A percentile compares a stretch with the other conserved stretches of the same genome.
Conservation (phyloP, 768 basidiomycete species). For the Lactarius deliciosus region DNA sequence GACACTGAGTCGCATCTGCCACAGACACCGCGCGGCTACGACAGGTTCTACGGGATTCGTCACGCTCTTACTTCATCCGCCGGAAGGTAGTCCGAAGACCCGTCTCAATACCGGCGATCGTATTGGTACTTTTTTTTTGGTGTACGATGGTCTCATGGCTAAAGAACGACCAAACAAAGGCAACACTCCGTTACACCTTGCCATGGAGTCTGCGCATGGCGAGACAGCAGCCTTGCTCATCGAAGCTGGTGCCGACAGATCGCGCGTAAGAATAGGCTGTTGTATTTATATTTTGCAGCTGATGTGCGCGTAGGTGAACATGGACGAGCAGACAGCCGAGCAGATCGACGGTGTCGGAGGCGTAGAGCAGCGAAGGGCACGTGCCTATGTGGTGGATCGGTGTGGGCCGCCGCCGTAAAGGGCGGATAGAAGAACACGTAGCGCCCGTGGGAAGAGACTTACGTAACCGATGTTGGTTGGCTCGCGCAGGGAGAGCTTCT, state of each 20-base stretch:
- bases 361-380: slow-evolving; percentile 77
- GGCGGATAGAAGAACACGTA: background rate
- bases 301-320: slow-evolving; percentile 57
- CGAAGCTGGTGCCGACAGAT: slow-evolving; percentile 92
- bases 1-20: slow-evolving; percentile 14
- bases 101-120: slow-evolving; percentile 86
- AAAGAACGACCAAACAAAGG: slow-evolving; percentile 48
- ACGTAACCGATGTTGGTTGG: slow-evolving; percentile 17
- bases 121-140: slow-evolving; percentile 48
- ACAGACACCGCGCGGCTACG: slow-evolving; percentile 92
- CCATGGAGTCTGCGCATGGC: slow-evolving; percentile 95
- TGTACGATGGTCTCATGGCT: slow-evolving; percentile 26
- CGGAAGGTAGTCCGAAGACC: slow-evolving; percentile 70
- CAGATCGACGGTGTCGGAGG: slow-evolving; percentile 89
- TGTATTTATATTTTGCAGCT: slow-evolving; percentile 16
- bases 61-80: slow-evolving; percentile 78
- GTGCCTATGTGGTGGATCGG: slow-evolving; percentile 68
- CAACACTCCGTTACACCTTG: slow-evolving; percentile 94
- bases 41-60: slow-evolving; percentile 93
- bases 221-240: slow-evolving; percentile 88
- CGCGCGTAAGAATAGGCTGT: slow-evolving; percentile 60
- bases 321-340: slow-evolving; percentile 86
- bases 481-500: background rate
- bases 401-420: slow-evolving; percentile 57
- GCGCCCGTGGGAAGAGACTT: slow-evolving; percentile 24